Evolutionary conservation across 106 monocot species (phyloP).

Genomic region (Dioscorea dumetorum): DNA sequence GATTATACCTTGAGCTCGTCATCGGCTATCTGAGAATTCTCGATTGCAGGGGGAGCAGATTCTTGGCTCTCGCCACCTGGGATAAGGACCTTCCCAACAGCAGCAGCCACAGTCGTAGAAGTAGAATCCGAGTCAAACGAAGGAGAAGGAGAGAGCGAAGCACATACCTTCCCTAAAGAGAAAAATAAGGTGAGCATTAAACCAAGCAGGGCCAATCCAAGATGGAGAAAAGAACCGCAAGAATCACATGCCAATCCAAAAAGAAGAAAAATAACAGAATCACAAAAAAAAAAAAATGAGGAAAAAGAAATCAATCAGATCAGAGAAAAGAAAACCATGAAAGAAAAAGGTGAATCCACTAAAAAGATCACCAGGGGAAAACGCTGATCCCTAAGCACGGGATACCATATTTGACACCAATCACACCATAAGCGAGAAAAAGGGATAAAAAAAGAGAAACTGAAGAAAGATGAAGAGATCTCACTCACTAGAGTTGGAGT

Average conservation of each 20-base stretch:
- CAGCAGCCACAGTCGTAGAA: conserved; percentile 23
- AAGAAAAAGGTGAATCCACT: too few relatives aligned
- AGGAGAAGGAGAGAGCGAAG: conserved; percentile 30
- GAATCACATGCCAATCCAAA: neutral
- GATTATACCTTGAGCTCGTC: conserved; percentile 20
- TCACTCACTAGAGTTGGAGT: conserved; percentile 1
- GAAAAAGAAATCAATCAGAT: neutral
- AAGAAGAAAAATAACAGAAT: neutral
- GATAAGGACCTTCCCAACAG: conserved; percentile 42
- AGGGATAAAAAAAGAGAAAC: neutral
- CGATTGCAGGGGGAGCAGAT: conserved; percentile 13
- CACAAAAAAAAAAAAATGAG: neutral
- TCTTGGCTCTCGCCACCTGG: conserved; percentile 30
- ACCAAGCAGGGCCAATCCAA: neutral
- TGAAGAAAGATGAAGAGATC: neutral
- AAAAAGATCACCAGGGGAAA: too few relatives aligned
- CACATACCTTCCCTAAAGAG: conserved; percentile 28
- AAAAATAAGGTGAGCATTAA: conserved; percentile 9
- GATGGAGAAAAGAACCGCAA: too few relatives aligned
- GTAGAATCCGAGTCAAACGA: conserved; percentile 26
- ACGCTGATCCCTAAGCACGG: too few relatives aligned
- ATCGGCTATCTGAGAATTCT: conserved; percentile 8
- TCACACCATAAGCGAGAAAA: neutral
- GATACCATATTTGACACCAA: too few relatives aligned
- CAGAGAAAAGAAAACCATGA: neutral